Evolutionary conservation across 352 stramenopile species (phyloP).

Genomic region (Globisporangium acanthophoron): DNA sequence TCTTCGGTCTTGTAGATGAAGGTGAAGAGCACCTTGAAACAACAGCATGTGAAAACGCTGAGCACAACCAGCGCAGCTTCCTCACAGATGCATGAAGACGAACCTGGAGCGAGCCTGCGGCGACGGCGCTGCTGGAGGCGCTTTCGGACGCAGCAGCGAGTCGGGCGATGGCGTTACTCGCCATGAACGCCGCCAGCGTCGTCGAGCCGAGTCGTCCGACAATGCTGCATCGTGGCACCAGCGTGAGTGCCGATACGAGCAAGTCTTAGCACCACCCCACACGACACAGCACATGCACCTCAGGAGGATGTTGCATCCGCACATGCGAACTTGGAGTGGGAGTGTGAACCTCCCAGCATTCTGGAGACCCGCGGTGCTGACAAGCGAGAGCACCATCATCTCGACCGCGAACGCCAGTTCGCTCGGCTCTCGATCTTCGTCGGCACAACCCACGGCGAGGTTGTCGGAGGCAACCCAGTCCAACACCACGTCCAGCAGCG

Average conservation of each 20-base stretch:
- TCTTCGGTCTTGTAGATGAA: conserved; percentile 13
- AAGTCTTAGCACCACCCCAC: neutral
- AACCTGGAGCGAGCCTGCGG: conserved; percentile 12
- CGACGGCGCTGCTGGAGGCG: conserved; percentile 6
- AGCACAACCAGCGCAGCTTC: neutral
- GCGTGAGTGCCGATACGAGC: neutral
- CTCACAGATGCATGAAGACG: neutral
- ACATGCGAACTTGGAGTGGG: conserved; percentile 45
- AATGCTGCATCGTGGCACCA: conserved; percentile 1
- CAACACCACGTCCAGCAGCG: conserved; percentile 26
- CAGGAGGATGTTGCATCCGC: conserved; percentile 59
- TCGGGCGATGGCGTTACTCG: conserved; percentile 1
- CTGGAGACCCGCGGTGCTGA: conserved; percentile 13
- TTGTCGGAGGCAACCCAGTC: conserved; percentile 24
- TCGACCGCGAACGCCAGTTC: conserved; percentile 9
- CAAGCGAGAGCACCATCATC: conserved; percentile 10
- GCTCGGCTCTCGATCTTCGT: neutral
- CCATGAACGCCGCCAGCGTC: conserved; percentile 7
- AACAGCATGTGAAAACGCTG: neutral
- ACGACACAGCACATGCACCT: conserved; percentile 23
- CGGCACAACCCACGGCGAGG: neutral
- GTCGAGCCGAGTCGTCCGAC: conserved; percentile 7
- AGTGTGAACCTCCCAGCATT: conserved; percentile 17
- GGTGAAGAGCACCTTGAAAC: conserved; percentile 11
- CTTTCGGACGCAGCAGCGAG: neutral